phyloP scores from a whole-genome alignment of 495 filamentous ascomycete species.

The Penicillium canescens region DNA sequence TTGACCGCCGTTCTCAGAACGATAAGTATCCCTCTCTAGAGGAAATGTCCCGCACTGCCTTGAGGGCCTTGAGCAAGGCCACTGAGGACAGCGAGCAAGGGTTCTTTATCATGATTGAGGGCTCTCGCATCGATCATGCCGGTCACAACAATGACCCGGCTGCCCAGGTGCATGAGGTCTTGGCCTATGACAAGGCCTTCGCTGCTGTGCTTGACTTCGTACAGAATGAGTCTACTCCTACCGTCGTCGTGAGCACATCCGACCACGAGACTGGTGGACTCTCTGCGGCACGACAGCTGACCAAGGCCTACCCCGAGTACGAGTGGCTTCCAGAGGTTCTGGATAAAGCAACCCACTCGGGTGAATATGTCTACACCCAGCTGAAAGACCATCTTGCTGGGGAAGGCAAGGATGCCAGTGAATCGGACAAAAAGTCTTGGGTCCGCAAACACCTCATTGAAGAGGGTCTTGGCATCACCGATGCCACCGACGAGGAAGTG shows the following conservation, averaged over 20 bases:
- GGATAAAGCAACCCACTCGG: slow-evolving; percentile 76
- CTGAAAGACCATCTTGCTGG: slow-evolving; percentile 57
- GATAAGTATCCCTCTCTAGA: slow-evolving; percentile 84
- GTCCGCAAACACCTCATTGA: slow-evolving; percentile 61
- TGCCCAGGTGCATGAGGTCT: slow-evolving; percentile 90
- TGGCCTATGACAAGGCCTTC: slow-evolving; percentile 89
- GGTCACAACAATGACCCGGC: slow-evolving; percentile 94
- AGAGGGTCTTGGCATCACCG: slow-evolving; percentile 70
- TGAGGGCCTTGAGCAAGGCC: slow-evolving; percentile 76
- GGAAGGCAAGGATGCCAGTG: slow-evolving; percentile 17
- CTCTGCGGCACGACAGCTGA: slow-evolving; percentile 73
- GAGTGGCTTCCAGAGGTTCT: slow-evolving; percentile 83
- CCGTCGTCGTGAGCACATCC: slow-evolving; percentile 81
- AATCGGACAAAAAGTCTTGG: slow-evolving; percentile 43
- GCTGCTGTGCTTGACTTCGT: slow-evolving; percentile 81
- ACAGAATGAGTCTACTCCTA: slow-evolving; percentile 67
- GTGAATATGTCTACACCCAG: slow-evolving; percentile 63
- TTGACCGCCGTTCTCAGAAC: slow-evolving; percentile 77
- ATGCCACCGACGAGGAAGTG: slow-evolving; percentile 73
- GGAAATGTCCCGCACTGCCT: slow-evolving; percentile 85
- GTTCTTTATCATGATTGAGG: slow-evolving; percentile 99
- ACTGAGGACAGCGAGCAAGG: slow-evolving; percentile 85
- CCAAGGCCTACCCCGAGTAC: slow-evolving; percentile 70
- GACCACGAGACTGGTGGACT: slow-evolving; percentile 97
- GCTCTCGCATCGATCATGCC: slow-evolving; percentile 92